A percentile compares a stretch with the other conserved stretches of the same genome.
Evolutionary conservation across 371 early-diverging fungal genomes (phyloP).

Genomic region (Mortierella sp.): DNA sequence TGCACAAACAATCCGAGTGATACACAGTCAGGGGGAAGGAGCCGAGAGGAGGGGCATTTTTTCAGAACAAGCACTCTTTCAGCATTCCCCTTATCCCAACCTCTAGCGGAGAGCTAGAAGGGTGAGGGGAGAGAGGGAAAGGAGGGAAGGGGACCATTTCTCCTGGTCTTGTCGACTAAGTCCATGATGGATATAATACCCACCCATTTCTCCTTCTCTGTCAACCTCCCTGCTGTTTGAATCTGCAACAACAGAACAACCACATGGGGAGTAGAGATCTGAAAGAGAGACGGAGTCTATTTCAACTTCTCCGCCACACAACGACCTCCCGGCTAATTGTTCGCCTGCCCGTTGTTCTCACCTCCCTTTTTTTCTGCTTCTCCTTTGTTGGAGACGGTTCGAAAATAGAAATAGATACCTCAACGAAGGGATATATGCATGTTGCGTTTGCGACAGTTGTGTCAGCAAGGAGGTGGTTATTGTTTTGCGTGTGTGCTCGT

Average conservation of each 20-base stretch:
- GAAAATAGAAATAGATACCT: not conserved
- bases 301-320: not conserved
- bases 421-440: not conserved
- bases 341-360: not conserved
- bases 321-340: not conserved
- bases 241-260: not conserved
- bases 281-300: not conserved
- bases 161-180: not conserved
- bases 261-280: not conserved
- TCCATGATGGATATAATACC: not conserved
- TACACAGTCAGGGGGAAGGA: not conserved
- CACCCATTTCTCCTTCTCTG: too few species aligned
- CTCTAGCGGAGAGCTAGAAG: not conserved
- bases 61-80: not conserved
- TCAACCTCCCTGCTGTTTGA: not conserved
- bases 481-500: not conserved
- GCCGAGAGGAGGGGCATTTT: not conserved
- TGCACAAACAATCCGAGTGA: not conserved
- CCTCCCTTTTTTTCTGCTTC: not conserved
- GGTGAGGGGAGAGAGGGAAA: too few species aligned
- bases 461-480: not conserved
- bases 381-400: not conserved
- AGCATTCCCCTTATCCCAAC: not conserved
- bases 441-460: not conserved
- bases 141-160: too few species aligned